Base-by-base conservation (phyloP, 108 stramenopile genomes). In the Pseudonitzschia multiseries region DNA sequence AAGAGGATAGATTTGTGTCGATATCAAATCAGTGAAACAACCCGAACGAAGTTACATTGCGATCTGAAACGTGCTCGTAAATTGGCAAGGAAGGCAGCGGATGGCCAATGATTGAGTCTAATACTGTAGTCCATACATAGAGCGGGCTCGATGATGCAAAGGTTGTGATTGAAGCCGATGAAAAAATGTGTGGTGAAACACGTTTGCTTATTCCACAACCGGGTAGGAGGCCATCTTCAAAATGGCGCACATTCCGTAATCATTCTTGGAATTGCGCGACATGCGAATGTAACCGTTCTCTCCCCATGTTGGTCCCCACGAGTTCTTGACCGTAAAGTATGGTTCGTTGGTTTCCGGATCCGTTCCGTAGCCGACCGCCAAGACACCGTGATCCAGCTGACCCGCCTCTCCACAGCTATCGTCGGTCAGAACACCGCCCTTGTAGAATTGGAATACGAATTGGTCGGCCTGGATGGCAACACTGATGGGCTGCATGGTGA, bases 401-500 rank as follows among this genome's bases (percentile, higher is more conserved):
- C n/a, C n/a, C n/a, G n/a, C n/a, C n/a, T 69, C 73, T 67, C 94
- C 94, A 50, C 91, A 95, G 29, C 43, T 53, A 29, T 86, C 82
- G n/a, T 80, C 86, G 29, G 83, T 82, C 59, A 96, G 85, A 31
- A 99, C 96, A n/a, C 98, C 98, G 20, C 69, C 73, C 71, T 85
- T 92, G 90, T 99, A 99, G 69, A 99, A 96, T 83, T 98, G 97
- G 69, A 98, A 98, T 63, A 79, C 85, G 60, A 87, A 86, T 59
- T 91, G 87, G 52, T 81, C 73, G 1, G 92, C 93, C 50, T 91
- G 89, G 57, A 94, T 88, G 43, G 96, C 96, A 40, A 92, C 80
- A 14, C 82, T 85, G 51, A 94, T 87, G 17, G 93, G 95, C 57
- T 90, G 87, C 70, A 91, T 83, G 69, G 83, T 74, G 29, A 93